phyloP scores from a whole-genome alignment of 345 rosid genomes.

The Lepidium didymum region DNA sequence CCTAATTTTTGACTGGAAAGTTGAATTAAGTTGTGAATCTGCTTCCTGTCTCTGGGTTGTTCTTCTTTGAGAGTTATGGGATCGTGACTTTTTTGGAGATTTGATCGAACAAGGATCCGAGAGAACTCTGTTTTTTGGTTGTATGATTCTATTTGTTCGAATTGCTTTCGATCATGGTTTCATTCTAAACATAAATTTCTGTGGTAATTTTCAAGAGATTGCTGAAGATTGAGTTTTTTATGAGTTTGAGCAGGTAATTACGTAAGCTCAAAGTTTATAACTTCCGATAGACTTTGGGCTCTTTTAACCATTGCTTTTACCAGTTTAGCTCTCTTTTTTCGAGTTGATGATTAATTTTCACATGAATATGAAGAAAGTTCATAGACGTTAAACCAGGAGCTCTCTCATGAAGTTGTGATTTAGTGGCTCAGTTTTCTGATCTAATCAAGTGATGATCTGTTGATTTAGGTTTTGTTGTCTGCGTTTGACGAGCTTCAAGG shows the following conservation, averaged over 20 bases:
- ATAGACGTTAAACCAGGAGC: background rate
- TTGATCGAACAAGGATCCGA: background rate
- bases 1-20: background rate
- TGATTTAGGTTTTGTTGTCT: conserved; percentile 60
- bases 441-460: background rate
- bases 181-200: background rate
- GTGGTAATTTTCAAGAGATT: background rate
- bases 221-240: background rate
- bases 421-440: background rate
- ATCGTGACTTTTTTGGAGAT: background rate
- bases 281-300: background rate
- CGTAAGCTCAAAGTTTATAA: background rate
- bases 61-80: background rate
- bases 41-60: background rate
- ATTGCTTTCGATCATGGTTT: background rate
- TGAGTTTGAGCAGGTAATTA: background rate
- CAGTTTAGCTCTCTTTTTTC: background rate
- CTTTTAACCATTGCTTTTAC: background rate
- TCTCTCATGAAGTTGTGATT: background rate
- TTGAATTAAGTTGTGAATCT: background rate
- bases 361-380: background rate
- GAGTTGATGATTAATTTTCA: background rate
- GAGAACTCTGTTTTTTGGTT: background rate
- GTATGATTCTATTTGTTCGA: background rate
- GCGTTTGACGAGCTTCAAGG: conserved; percentile 71